Percentiles rank a stretch among this genome's conserved stretches.
phyloP scores from a whole-genome alignment of 345 rosid genomes.

The Atalantia buxifolia region DNA sequence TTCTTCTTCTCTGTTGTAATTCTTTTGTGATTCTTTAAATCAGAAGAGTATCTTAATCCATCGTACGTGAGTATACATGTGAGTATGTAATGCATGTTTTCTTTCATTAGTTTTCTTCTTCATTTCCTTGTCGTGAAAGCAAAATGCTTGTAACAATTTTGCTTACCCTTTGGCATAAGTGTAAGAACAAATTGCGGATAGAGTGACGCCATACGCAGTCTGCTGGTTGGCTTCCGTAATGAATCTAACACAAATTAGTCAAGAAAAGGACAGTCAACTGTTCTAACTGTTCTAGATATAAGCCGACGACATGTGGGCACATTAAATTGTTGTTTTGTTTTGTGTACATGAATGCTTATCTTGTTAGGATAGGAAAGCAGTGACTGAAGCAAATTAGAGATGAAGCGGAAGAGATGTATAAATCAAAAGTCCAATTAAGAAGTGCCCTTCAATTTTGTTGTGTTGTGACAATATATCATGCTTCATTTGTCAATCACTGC shows the following conservation, averaged over 20 bases:
- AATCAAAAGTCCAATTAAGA: neutral
- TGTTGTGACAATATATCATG: slow-evolving; percentile 4
- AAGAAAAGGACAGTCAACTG: neutral
- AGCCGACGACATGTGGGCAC: neutral
- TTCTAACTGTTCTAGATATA: neutral
- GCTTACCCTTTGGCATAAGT: neutral
- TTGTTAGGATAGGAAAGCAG: slow-evolving; percentile 8
- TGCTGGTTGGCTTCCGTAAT: neutral
- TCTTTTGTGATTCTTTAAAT: neutral
- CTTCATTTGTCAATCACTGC: neutral
- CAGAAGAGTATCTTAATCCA: neutral
- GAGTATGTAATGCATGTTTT: neutral
- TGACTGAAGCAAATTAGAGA: neutral
- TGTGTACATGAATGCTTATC: slow-evolving; percentile 8
- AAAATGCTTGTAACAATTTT: neutral
- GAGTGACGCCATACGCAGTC: neutral
- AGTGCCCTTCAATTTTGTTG: slow-evolving; percentile 12
- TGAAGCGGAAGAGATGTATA: neutral
- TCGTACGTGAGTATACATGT: neutral
- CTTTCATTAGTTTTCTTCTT: neutral
- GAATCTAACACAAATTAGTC: neutral
- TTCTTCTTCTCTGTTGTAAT: too few relatives aligned
- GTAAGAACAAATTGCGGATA: neutral
- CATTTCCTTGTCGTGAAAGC: neutral
- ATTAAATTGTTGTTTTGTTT: neutral